phyloP scores from a whole-genome alignment of 129 eudicot genomes.

The Ambrosia trifida region DNA sequence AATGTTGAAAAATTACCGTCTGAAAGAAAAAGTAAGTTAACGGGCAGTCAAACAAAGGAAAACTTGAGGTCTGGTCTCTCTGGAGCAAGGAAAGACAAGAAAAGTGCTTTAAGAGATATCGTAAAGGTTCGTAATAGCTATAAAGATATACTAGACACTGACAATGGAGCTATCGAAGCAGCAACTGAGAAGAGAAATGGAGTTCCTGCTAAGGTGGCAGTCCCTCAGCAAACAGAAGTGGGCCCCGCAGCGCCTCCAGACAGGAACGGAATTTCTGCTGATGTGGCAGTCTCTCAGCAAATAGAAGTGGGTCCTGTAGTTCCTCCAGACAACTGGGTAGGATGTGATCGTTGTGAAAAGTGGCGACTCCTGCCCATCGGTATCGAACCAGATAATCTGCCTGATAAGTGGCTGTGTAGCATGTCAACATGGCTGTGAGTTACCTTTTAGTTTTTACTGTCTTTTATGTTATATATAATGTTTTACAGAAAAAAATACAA shows the following conservation, averaged over 20 bases:
- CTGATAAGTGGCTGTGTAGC: constrained; percentile 73
- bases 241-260: not conserved
- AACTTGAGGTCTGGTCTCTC: constrained; percentile 29
- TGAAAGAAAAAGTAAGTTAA: constrained; percentile 46
- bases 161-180: constrained; percentile 40
- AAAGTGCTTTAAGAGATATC: constrained; percentile 40
- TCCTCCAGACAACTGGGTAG: constrained; percentile 58
- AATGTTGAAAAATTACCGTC: constrained; percentile 23
- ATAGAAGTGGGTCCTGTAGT: constrained; percentile 23
- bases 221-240: constrained; percentile 5
- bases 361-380: constrained; percentile 82
- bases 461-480: not conserved
- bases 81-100: constrained; percentile 40
- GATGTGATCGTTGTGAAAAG: constrained; percentile 60
- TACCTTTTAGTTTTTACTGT: constrained; percentile 13
- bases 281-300: constrained; percentile 31
- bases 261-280: constrained; percentile 1
- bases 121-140: constrained; percentile 39
- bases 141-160: constrained; percentile 43
- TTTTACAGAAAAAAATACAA: not conserved
- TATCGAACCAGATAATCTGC: constrained; percentile 41
- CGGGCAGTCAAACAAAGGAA: constrained; percentile 32
- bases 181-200: constrained; percentile 32
- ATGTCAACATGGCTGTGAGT: constrained; percentile 89
- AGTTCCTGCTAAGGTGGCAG: constrained; percentile 33